Base-by-base conservation (phyloP, 2,329 filamentous ascomycete genomes). In the Pseudogymnoascus sp. region DNA sequence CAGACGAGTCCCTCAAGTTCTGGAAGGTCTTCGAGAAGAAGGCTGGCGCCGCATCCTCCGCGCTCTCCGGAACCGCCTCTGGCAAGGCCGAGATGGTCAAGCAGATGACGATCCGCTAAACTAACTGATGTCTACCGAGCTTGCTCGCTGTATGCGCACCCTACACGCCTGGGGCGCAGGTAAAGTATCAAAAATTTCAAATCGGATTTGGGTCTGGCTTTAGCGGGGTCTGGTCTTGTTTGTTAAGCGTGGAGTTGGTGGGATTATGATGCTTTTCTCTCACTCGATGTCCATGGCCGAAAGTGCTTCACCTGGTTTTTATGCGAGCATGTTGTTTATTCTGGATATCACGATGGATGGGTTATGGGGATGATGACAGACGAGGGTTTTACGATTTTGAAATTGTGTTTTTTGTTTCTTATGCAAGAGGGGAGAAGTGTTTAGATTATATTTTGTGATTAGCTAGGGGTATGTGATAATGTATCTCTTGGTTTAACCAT, bases 21-120 rank as follows among this genome's bases (percentile, higher is more conserved):
- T 99, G 95, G 95, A 99, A 99, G 87, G 84, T 99, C 71, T 99
- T 99, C 73, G 95, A 99, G 84, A 97, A 96, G 85, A 98, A 97
- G 85, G 82, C 93, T 16, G 92, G 91, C 62, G 81, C 84, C 64
- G 80, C 84, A 65, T 84, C 87, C 61, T 84, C 86, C 59, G 81
- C 87, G 62, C 83, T 85, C 65, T 82, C 84, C 69, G 83, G 87
- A 64, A 87, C 86, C 66, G 81, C 89, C 65, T 88, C 88, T 60
- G 85, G 84, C 77, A 93, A 93, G 80, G 91, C 89, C 63, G 87
- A 90, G 72, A 89, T 93, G 83, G 87, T 87, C 74, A 97, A 96
- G 87, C 91, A 93, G 77, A 96, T 96, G 89, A 97, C 93, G 53
- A 93, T 93, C 75, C 88, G 90, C 74, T 95, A 85, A 83, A 69